Evolutionary conservation across 768 basidiomycete genomes (phyloP).

Genomic region (Pisolithus tinctorius): DNA sequence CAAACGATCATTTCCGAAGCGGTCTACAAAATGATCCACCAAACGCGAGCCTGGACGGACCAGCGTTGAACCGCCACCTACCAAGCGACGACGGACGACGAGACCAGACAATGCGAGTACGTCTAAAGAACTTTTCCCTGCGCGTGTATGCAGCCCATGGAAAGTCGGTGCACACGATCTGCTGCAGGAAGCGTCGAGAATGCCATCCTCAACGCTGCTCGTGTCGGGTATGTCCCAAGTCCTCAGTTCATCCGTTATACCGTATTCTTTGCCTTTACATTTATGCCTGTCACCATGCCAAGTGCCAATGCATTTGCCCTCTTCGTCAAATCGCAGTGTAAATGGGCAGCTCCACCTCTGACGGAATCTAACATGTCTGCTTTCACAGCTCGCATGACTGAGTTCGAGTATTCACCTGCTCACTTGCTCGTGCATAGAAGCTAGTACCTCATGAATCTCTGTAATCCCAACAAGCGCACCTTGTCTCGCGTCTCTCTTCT

Average conservation of each 20-base stretch:
- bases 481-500: background rate
- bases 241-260: too few relatives aligned
- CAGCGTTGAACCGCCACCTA: background rate
- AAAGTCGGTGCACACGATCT: constrained; percentile 80
- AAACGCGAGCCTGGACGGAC: background rate
- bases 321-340: constrained; percentile 79
- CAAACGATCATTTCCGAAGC: background rate
- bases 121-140: constrained; percentile 22
- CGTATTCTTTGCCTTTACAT: too few relatives aligned
- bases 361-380: constrained; percentile 41
- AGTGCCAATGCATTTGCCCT: constrained; percentile 82
- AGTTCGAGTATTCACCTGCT: constrained; percentile 53
- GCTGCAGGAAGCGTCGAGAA: constrained; percentile 77
- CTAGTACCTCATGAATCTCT: constrained; percentile 81
- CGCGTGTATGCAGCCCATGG: constrained; percentile 38
- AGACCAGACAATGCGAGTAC: constrained; percentile 7
- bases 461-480: constrained; percentile 68
- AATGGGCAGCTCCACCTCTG: constrained; percentile 66
- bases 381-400: constrained; percentile 57
- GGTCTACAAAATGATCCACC: background rate
- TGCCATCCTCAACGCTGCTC: constrained; percentile 59
- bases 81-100: constrained; percentile 3
- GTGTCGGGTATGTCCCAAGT: constrained; percentile 47
- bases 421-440: constrained; percentile 78
- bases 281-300: background rate